phyloP scores from a whole-genome alignment of 2,329 filamentous ascomycete species.

The Nemania sp. region DNA sequence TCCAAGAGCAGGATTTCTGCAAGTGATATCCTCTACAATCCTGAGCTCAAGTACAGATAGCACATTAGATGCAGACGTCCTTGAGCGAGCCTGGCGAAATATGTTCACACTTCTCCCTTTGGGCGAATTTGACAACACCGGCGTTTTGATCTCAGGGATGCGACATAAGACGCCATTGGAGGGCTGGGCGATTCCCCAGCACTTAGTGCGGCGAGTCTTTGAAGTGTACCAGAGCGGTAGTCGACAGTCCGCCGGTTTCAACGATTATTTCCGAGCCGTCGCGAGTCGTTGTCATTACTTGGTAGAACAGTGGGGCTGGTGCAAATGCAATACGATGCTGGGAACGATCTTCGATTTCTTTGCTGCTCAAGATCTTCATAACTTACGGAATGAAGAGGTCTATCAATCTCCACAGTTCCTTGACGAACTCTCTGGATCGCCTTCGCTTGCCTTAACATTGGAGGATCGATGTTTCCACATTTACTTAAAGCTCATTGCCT shows the following conservation, averaged over 20 bases:
- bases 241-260: conserved; percentile 63
- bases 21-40: conserved; percentile 53
- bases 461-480: conserved; percentile 69
- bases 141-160: conserved; percentile 49
- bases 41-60: conserved; percentile 41
- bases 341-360: conserved; percentile 71
- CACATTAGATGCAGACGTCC: conserved; percentile 47
- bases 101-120: conserved; percentile 66
- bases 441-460: conserved; percentile 53
- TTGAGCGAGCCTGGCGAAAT: conserved; percentile 61
- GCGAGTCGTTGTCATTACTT: conserved; percentile 65
- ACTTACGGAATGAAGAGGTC: conserved; percentile 67
- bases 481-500: conserved; percentile 65
- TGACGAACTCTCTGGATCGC: conserved; percentile 53
- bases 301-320: conserved; percentile 68
- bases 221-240: conserved; percentile 59
- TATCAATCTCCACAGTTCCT: conserved; percentile 64
- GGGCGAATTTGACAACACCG: conserved; percentile 59
- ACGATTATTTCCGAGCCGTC: conserved; percentile 64
- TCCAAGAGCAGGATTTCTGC: conserved; percentile 62
- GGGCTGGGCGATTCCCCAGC: conserved; percentile 64
- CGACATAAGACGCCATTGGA: conserved; percentile 49
- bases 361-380: conserved; percentile 61
- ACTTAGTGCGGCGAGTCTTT: conserved; percentile 60
- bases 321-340: conserved; percentile 58